Percentiles rank a stretch among this genome's conserved stretches.
phyloP scores from a whole-genome alignment of 805 yeast species.

The Metschnikowia lunata region DNA sequence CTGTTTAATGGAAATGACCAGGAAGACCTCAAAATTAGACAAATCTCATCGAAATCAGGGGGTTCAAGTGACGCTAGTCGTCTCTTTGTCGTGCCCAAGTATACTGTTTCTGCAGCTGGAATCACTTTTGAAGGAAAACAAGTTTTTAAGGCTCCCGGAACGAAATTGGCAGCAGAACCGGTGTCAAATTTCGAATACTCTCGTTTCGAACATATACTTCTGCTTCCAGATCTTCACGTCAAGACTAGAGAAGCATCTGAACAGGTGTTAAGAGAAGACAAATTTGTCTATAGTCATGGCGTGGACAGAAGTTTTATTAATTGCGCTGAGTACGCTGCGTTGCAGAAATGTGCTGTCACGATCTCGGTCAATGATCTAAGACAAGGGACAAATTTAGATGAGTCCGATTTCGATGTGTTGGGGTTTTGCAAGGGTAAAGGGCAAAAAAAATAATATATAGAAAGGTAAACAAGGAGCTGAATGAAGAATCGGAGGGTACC shows the following conservation, averaged over 20 bases:
- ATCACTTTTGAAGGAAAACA: not conserved
- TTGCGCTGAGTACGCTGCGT: slow-evolving; percentile 4
- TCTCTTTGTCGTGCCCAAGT: slow-evolving; percentile 7
- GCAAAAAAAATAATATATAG: too few relatives aligned
- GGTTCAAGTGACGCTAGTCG: too few relatives aligned
- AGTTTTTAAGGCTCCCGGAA: not conserved
- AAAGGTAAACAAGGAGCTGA: not conserved
- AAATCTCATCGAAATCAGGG: not conserved
- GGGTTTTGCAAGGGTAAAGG: not conserved
- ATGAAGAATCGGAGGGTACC: too few relatives aligned
- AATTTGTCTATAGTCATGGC: not conserved
- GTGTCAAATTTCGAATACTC: slow-evolving; percentile 2
- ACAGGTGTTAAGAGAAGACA: not conserved
- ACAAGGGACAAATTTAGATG: not conserved
- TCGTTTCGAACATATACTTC: slow-evolving; percentile 5
- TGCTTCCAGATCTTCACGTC: not conserved
- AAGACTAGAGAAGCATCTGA: too few relatives aligned
- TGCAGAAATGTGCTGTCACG: slow-evolving; percentile 9
- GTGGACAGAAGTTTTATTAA: slow-evolving; percentile 1
- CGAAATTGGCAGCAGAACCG: not conserved
- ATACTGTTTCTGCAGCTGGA: not conserved
- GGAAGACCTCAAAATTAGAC: slow-evolving; percentile 1
- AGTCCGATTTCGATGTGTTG: not conserved
- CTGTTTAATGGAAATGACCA: not conserved
- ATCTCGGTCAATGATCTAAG: slow-evolving; percentile 6